Base-by-base conservation (phyloP, 2,329 filamentous ascomycete species). In the Calonectria hawksworthii region DNA sequence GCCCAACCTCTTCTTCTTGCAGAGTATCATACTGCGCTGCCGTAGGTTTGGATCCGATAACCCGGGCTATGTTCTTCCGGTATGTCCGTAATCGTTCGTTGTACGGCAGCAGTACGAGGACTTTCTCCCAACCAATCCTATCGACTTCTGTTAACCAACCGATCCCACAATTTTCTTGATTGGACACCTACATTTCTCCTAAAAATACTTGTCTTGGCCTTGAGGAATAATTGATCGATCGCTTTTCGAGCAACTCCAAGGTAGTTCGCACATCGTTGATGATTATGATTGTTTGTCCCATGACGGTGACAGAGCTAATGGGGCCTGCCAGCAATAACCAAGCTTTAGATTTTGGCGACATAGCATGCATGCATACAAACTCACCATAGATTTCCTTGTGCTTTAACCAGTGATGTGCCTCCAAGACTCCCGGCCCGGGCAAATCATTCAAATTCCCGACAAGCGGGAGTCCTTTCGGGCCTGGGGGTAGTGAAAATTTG, bases 41-140 rank as follows among this genome's bases (percentile, higher is more conserved):
- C 0, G 83, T 76, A 0, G 76, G 70, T 44, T 86, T 86, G 0
- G 87, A 86, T 0, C 89, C 89, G 8, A 91, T 81, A 16, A 87
- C 82, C n/a, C 84, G 83, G 32, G 84, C 82, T 51, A 88, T 84
- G 13, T 86, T 83, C 78, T 87, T 90, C 14, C 89, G 87, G 61
- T 88, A 84, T 3, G 81, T 81, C 34, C 83, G 83, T 26, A 86
- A 85, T 8, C 79, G 83, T 18, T 83, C 80, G 13, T 84, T 84
- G 67, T 88, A 86, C 16, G 80, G 80, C 28, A 81, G 78, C 23
- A 86, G 71, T 3, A 82, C 82, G 2, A 87, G 74, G 0, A 83
- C 74, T 23, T 86, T 78, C 10, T 83, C 83, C 84, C 72, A 79
- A 7, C 77, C 77, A 0, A 78, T 8, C 76, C 77, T 79, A 0